Evolutionary conservation across 2,329 filamentous ascomycete species (phyloP).

Genomic region (Diaporthe citriasiana): DNA sequence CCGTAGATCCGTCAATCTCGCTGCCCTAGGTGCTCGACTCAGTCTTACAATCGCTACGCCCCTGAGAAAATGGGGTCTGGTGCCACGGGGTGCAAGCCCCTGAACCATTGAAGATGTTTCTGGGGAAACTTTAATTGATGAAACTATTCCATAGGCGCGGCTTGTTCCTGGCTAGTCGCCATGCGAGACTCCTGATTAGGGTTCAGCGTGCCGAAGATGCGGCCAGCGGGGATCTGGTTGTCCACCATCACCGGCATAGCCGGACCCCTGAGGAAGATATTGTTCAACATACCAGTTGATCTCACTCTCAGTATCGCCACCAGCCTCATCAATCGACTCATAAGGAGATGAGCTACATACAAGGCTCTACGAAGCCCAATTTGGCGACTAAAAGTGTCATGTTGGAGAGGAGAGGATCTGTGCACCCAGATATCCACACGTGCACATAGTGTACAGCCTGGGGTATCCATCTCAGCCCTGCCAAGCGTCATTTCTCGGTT

Average conservation of each 20-base stretch:
- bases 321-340: background rate
- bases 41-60: background rate
- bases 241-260: slow-evolving; percentile 16
- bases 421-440: background rate
- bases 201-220: slow-evolving; percentile 28
- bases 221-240: background rate
- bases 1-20: slow-evolving; percentile 4
- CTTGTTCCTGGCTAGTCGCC: background rate
- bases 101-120: background rate
- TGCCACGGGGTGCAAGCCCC: background rate
- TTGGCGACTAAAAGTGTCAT: background rate
- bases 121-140: slow-evolving; percentile 20
- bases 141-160: background rate
- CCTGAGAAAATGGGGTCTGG: slow-evolving; percentile 3
- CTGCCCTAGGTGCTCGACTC: background rate
- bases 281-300: no score
- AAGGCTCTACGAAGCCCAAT: background rate
- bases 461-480: slow-evolving; percentile 16
- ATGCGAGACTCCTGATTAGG: background rate
- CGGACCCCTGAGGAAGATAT: background rate
- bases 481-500: background rate
- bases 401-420: background rate
- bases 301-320: no score
- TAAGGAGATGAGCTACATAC: background rate
- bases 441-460: background rate